Evolutionary conservation across 306 rosid genomes (phyloP).

Genomic region (Quillaja saponaria): DNA sequence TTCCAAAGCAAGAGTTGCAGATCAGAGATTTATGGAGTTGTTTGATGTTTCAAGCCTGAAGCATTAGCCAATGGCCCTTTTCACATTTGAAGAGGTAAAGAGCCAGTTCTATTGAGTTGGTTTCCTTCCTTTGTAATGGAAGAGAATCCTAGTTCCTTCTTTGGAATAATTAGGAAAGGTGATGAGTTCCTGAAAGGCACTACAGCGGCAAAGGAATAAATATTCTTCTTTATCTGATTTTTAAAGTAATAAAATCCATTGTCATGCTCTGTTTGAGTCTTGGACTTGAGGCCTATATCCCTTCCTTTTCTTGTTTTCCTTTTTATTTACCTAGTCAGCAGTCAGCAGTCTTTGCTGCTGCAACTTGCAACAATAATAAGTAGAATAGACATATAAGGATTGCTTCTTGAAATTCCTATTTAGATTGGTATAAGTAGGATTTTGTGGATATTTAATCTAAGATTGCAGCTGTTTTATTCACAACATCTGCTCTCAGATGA

Average conservation of each 20-base stretch:
- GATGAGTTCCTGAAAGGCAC: constrained; percentile 57
- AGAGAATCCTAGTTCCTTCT: constrained; percentile 37
- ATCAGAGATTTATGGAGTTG: constrained; percentile 90
- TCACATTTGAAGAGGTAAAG: constrained; percentile 62
- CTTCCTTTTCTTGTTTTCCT: constrained; percentile 24
- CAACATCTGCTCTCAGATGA: constrained; percentile 17
- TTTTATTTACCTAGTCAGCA: not conserved
- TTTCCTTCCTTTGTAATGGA: constrained; percentile 41
- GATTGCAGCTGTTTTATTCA: constrained; percentile 14
- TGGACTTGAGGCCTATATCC: not conserved
- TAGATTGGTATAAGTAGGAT: not conserved
- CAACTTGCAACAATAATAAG: constrained; percentile 36
- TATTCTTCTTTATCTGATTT: constrained; percentile 25
- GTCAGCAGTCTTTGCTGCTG: constrained; percentile 32
- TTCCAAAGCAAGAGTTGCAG: constrained; percentile 94
- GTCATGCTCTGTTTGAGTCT: constrained; percentile 3
- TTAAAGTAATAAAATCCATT: not conserved
- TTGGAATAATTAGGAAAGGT: constrained; percentile 51
- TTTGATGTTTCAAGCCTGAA: constrained; percentile 83
- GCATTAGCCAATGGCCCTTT: constrained; percentile 66
- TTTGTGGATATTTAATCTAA: not conserved
- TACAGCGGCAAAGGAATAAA: constrained; percentile 50
- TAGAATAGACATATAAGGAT: constrained; percentile 38
- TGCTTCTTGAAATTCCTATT: constrained; percentile 36
- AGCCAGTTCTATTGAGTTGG: constrained; percentile 32